Evolutionary conservation across 2,329 filamentous ascomycete species (phyloP).

Genomic region (Plectosphaerella sp.): DNA sequence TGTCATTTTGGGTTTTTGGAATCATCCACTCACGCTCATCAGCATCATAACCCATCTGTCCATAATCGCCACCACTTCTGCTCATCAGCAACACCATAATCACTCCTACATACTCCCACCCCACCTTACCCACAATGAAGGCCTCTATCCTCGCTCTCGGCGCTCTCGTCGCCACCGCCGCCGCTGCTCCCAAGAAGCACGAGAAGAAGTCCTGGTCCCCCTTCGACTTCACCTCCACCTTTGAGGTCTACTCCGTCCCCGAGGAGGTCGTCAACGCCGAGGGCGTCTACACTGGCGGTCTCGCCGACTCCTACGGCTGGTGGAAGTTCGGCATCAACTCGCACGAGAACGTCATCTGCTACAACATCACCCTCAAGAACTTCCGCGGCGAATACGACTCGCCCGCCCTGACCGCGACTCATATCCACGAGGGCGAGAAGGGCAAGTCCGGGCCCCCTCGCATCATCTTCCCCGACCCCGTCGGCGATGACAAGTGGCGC

Average conservation of each 20-base stretch:
- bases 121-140: slow-evolving; percentile 17
- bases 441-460: slow-evolving; percentile 43
- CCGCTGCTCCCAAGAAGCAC: slow-evolving; percentile 15
- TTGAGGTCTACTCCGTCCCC: slow-evolving; percentile 40
- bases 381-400: slow-evolving; percentile 47
- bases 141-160: slow-evolving; percentile 13
- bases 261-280: slow-evolving; percentile 43
- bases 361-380: slow-evolving; percentile 44
- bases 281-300: slow-evolving; percentile 30
- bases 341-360: slow-evolving; percentile 35
- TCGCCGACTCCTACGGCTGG: slow-evolving; percentile 37
- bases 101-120: neutral
- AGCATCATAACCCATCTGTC: neutral
- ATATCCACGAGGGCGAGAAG: slow-evolving; percentile 45
- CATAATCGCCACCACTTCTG: neutral
- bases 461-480: slow-evolving; percentile 46
- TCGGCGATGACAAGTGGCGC: slow-evolving; percentile 26
- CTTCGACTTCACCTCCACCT: slow-evolving; percentile 43
- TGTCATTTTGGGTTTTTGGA: neutral
- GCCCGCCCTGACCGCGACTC: slow-evolving; percentile 46
- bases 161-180: slow-evolving; percentile 15
- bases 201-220: slow-evolving; percentile 13
- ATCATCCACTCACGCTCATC: neutral
- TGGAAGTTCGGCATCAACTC: slow-evolving; percentile 52
- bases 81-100: slow-evolving; percentile 15